phyloP scores from a whole-genome alignment of 768 basidiomycete species.

The Mycena venus region DNA sequence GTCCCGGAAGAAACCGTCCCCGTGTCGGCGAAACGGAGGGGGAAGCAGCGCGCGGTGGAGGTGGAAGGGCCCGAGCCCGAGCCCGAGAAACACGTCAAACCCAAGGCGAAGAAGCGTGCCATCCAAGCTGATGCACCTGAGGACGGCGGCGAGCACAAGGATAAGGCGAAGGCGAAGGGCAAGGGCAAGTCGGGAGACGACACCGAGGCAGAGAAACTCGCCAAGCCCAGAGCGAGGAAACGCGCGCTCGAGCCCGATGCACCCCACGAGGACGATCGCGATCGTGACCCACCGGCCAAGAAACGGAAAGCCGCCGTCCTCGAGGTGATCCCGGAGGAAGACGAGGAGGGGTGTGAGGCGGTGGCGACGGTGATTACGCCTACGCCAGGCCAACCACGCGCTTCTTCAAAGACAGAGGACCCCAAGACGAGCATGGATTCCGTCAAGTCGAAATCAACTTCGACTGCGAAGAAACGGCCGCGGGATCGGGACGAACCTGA shows the following conservation, averaged over 20 bases:
- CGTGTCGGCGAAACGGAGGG: neutral
- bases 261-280: neutral
- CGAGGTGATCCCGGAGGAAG: slow-evolving; percentile 27
- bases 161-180: neutral
- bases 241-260: neutral
- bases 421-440: neutral
- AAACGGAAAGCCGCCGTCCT: slow-evolving; percentile 14
- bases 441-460: neutral
- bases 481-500: slow-evolving; percentile 16
- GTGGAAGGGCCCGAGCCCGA: neutral
- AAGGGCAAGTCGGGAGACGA: neutral
- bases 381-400: neutral
- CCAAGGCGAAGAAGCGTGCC: slow-evolving; percentile 13
- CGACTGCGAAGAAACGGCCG: slow-evolving; percentile 21
- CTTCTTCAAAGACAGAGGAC: neutral
- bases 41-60: slow-evolving; percentile 8
- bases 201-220: neutral
- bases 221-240: slow-evolving; percentile 8
- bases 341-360: slow-evolving; percentile 1
- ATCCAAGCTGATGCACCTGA: neutral
- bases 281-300: neutral
- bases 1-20: neutral
- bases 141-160: neutral
- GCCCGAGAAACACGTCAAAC: neutral
- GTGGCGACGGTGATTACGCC: neutral